Evolutionary conservation across 78 protist species (phyloP).

Genomic region (Dictyostelium purpureum): DNA sequence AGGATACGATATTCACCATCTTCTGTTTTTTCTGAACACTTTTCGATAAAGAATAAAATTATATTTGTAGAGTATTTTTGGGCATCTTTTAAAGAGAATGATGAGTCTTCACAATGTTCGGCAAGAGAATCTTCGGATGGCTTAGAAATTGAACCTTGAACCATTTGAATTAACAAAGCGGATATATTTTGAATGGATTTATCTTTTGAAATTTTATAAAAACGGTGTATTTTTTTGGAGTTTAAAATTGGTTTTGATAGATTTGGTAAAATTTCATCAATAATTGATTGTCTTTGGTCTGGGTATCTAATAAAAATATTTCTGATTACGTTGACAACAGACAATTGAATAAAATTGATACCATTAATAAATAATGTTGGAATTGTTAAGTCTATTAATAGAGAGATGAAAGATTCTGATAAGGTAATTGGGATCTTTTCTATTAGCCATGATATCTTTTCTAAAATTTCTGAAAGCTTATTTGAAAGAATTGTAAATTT

Average conservation of each 20-base stretch:
- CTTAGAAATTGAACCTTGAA: slow-evolving; percentile 22
- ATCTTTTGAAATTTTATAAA: not conserved
- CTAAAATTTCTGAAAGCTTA: slow-evolving; percentile 44
- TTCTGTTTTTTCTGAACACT: slow-evolving; percentile 48
- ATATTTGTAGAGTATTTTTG: slow-evolving; percentile 3
- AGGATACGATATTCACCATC: slow-evolving; percentile 28
- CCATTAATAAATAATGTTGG: slow-evolving; percentile 61
- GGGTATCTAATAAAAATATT: slow-evolving; percentile 3
- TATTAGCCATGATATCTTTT: not conserved
- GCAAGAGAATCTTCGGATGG: not conserved
- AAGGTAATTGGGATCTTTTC: not conserved
- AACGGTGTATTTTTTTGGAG: not conserved
- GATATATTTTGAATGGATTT: slow-evolving; percentile 57
- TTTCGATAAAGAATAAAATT: slow-evolving; percentile 49
- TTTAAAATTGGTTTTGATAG: slow-evolving; percentile 2
- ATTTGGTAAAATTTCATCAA: slow-evolving; percentile 23
- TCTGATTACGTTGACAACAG: slow-evolving; percentile 7
- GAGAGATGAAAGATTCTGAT: not conserved
- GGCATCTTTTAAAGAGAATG: not conserved
- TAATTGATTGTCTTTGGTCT: not conserved
- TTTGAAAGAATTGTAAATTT: slow-evolving; percentile 8
- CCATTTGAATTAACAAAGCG: slow-evolving; percentile 48
- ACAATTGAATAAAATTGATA: slow-evolving; percentile 31
- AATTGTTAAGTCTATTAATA: slow-evolving; percentile 8
- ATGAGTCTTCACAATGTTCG: not conserved